Evolutionary conservation across 192 early-diverging fungal genomes (phyloP), one percentile per base, ranked within the genome.

Genomic region (Backusella psychrophila): DNA sequence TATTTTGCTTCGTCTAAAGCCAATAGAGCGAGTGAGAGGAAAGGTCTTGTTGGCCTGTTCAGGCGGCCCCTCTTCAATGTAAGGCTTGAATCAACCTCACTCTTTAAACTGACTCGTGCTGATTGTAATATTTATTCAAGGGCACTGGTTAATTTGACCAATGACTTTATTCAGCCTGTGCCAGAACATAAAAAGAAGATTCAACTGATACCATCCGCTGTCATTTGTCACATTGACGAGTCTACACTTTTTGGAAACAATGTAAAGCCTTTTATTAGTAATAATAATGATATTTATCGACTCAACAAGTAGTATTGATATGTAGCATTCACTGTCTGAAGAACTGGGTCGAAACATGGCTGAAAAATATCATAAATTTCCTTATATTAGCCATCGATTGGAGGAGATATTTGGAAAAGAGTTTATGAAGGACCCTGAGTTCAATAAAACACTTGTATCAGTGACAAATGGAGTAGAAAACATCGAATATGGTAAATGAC

Each of bases 141-240:
- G 36, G 87, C 90, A 0, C 79, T 96, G 81, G 79, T 94, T 38
- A 81, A 91, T 59, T 82, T 96, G 39, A 80, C 91, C 14, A 76
- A 81, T 23, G 89, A 89, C 21, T 94, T 91, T 77, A 89, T 89
- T 69, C 71, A 72, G 26, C 72, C 88, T 15, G 85, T 83, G 21
- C 85, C 91, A 26, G 77, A 85, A 63, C 86, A 91, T 21, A 85
- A 76, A 1, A 85, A 85, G 46, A 91, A 94, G 38, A 82, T 88
- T 33, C 83, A 86, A 26, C 79, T 86, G 17, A 93, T 94, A 77
- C 78, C 84, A 3, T 82, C 85, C 19, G 77, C 94, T 23, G 80
- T 89, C 17, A 88, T 93, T 6, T 96, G 94, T 44, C 92, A 96
- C 66, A 84, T 98, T 69, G 95, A 98, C 76, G 91, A 94, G 71